Evolutionary conservation across 768 basidiomycete species (phyloP).

Genomic region (Pleurotus eryngii): DNA sequence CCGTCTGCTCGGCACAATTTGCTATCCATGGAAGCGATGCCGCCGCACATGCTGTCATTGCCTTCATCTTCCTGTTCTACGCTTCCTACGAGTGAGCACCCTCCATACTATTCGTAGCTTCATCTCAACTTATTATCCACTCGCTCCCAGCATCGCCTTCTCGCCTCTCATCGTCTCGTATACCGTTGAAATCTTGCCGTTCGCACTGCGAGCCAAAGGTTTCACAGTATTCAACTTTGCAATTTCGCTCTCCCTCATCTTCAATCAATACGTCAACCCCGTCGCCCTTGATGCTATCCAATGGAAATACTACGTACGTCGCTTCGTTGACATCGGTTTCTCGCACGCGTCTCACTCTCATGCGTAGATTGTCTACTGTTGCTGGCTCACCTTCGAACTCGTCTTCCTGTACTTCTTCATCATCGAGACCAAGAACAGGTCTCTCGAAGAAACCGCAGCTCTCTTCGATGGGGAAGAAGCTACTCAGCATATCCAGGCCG

Average conservation of each 20-base stretch:
- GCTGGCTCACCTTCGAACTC: slow-evolving; percentile 65
- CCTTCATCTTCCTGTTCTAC: slow-evolving; percentile 83
- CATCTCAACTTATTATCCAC: not conserved
- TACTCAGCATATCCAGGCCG: slow-evolving; percentile 30
- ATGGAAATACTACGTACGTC: slow-evolving; percentile 74
- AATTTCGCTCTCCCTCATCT: slow-evolving; percentile 77
- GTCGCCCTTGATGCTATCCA: slow-evolving; percentile 32
- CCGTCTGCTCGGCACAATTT: slow-evolving; percentile 60
- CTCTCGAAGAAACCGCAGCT: slow-evolving; percentile 79
- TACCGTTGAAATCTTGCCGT: slow-evolving; percentile 87
- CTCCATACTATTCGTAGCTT: not conserved
- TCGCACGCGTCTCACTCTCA: not conserved
- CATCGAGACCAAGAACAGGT: slow-evolving; percentile 69
- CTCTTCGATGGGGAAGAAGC: slow-evolving; percentile 73
- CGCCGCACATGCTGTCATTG: slow-evolving; percentile 72
- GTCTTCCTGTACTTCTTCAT: slow-evolving; percentile 65
- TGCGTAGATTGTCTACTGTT: slow-evolving; percentile 62
- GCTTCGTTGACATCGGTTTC: not conserved
- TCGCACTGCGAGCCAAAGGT: slow-evolving; percentile 79
- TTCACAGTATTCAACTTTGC: slow-evolving; percentile 79
- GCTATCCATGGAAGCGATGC: slow-evolving; percentile 32
- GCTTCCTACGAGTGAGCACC: slow-evolving; percentile 66
- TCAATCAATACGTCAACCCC: slow-evolving; percentile 85
- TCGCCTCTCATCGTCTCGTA: slow-evolving; percentile 85
- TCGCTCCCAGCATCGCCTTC: slow-evolving; percentile 57